These are phyloP conservation scores for Cenchrus purpureus DNA, from an alignment of 176 grass and related monocot genomes.

Conservation along the genomic window DNA sequence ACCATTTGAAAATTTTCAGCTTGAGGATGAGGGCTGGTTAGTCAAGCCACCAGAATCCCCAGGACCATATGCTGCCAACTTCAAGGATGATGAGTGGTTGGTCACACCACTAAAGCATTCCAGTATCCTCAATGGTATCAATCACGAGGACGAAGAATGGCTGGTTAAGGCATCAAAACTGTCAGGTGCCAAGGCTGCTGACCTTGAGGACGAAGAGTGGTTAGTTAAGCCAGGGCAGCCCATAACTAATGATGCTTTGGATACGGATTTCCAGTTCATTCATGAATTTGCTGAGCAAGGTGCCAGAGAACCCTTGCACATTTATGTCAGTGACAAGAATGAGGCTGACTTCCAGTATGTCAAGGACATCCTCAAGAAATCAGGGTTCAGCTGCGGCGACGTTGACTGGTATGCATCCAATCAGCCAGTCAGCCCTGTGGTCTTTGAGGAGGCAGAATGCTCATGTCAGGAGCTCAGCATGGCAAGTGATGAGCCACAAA, in stretches of 20 bases:
- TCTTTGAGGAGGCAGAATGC: slow-evolving; percentile 68
- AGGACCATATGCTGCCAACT: slow-evolving; percentile 10
- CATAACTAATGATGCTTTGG: slow-evolving; percentile 10
- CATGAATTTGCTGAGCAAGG: slow-evolving; percentile 35
- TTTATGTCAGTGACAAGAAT: slow-evolving; percentile 77
- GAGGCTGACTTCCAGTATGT: slow-evolving; percentile 81
- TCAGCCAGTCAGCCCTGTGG: slow-evolving; percentile 61
- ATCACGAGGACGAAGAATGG: slow-evolving; percentile 47
- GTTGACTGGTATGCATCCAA: slow-evolving; percentile 65
- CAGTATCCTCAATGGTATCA: neutral
- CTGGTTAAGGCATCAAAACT: slow-evolving; percentile 37
- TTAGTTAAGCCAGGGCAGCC: slow-evolving; percentile 41
- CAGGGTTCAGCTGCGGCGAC: slow-evolving; percentile 60
- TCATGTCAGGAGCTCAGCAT: slow-evolving; percentile 42
- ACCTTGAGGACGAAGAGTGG: slow-evolving; percentile 51
- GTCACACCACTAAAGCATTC: slow-evolving; percentile 33
- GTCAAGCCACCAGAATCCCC: slow-evolving; percentile 30
- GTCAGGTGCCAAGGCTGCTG: slow-evolving; percentile 25
- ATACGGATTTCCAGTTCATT: slow-evolving; percentile 41
- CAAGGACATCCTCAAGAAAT: slow-evolving; percentile 80
- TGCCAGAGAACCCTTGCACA: slow-evolving; percentile 36
- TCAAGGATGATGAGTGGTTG: slow-evolving; percentile 48
- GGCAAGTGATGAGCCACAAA: slow-evolving; percentile 46
- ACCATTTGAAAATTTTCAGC: slow-evolving; percentile 36
- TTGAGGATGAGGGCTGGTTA: slow-evolving; percentile 60